Evolutionary conservation across 2,329 filamentous ascomycete species (phyloP), one percentile per base, ranked within the genome.

Genomic region (Claviceps sp.): DNA sequence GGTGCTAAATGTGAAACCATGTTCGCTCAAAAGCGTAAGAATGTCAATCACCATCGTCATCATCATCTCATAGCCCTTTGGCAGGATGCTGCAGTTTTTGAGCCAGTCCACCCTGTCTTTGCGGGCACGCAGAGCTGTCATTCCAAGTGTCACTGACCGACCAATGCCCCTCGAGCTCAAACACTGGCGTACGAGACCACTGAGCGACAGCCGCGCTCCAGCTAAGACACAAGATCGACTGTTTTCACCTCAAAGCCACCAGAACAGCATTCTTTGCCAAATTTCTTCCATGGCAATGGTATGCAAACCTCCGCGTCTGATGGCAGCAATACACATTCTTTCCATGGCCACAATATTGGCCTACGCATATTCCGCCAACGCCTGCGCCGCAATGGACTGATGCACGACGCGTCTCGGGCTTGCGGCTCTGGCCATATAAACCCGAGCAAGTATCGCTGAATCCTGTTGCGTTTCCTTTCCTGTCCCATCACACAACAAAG

Each of bases 351-450:
- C 24, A n/a, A 48, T 48, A 30, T 41, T 37, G 48, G 38, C 20
- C 7, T 22, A 26, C 30, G 26, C 26, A 30, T 30, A 30, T 30
- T 47, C 22, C 37, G 48, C 30, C 34, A 38, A 37, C 26, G 5
- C n/a, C 52, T 37, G 48, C 30, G 18, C 20, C 41, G n/a, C 5
- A 26, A 34, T 41, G 26, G 50, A 37, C 44, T 46, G 44, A 52
- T 55, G 22, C 18, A 20, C 13, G 34, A 48, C 53, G 53, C 48
- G 53, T 52, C 24, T 46, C 38, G n/a, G n/a, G n/a, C 11, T 44
- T 16, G 37, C 24, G 34, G 18, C 16, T 22, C 20, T 30, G 50
- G 57, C 56, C 62, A 63, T 65, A 65, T 65, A 65, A 58, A 59
- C 57, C 30, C 55, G 51, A 54, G 52, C 24, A 50, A 49, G 45